Evolutionary conservation across 495 filamentous ascomycete species (phyloP).

Genomic region (Stereocaulon alpinum): DNA sequence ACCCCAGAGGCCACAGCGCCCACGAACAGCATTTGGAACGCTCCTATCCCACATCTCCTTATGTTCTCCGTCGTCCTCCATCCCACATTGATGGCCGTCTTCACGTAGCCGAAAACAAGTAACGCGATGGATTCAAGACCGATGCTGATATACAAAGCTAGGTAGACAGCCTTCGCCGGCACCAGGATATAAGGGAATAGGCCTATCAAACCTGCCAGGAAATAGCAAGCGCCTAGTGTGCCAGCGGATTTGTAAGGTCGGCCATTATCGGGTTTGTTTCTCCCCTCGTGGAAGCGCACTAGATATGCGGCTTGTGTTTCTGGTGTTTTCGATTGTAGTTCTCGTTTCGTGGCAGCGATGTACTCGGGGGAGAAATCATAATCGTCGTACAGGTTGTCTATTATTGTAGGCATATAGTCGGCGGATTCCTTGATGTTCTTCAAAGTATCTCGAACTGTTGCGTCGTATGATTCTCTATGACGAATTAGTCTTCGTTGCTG

Average conservation of each 20-base stretch:
- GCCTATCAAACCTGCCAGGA: slow-evolving; percentile 62
- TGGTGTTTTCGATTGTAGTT: background rate
- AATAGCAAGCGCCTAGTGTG: slow-evolving; percentile 61
- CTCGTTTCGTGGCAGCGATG: background rate
- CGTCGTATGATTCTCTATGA: slow-evolving; percentile 43
- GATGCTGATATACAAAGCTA: slow-evolving; percentile 59
- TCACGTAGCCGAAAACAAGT: slow-evolving; percentile 63
- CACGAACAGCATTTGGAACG: slow-evolving; percentile 55
- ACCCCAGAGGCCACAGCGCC: slow-evolving; percentile 55
- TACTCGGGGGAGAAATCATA: background rate
- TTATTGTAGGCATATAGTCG: background rate
- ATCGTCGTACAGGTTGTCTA: background rate
- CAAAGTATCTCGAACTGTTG: slow-evolving; percentile 38
- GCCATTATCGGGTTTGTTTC: slow-evolving; percentile 39
- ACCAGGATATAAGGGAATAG: slow-evolving; percentile 72
- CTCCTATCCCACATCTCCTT: slow-evolving; percentile 35
- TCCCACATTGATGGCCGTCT: slow-evolving; percentile 47
- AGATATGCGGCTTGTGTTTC: background rate
- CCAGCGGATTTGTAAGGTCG: slow-evolving; percentile 49
- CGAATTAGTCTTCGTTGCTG: background rate
- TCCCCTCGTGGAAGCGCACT: slow-evolving; percentile 31
- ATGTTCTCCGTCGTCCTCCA: slow-evolving; percentile 33
- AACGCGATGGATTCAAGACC: slow-evolving; percentile 57
- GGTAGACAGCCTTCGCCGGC: slow-evolving; percentile 39
- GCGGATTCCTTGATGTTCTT: slow-evolving; percentile 11